Evolutionary conservation across 2,329 filamentous ascomycete genomes (phyloP).

Genomic region (Gremmenia infestans): DNA sequence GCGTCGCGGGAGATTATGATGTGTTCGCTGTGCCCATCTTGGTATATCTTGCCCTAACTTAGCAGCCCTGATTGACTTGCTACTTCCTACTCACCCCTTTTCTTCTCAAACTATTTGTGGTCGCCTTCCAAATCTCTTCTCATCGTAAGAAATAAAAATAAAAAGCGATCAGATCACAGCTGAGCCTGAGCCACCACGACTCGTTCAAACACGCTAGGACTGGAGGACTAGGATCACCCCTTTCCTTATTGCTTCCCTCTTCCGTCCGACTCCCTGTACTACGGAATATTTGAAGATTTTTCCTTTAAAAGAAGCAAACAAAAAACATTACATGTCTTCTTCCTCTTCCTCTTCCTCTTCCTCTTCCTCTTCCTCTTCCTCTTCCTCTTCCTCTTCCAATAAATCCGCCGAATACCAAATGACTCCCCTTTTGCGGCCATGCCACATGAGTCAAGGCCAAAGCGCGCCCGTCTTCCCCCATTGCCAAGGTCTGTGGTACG

Average conservation of each 20-base stretch:
- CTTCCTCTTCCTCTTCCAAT: neutral
- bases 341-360: neutral
- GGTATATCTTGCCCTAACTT: too few relatives aligned
- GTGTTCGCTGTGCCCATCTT: too few relatives aligned
- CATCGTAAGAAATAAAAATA: slow-evolving; percentile 8
- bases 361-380: neutral
- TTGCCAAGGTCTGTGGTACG: too few relatives aligned
- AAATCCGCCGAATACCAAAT: neutral
- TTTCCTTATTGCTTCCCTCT: neutral
- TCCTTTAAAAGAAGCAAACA: neutral
- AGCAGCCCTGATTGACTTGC: neutral
- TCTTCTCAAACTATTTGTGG: neutral
- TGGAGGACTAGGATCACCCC: slow-evolving; percentile 2
- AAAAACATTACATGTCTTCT: neutral
- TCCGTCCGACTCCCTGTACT: slow-evolving; percentile 1
- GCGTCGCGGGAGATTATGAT: neutral
- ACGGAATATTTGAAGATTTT: neutral
- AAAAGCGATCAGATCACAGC: slow-evolving; percentile 12
- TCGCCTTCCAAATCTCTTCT: neutral
- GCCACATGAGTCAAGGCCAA: too few relatives aligned
- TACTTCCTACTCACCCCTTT: neutral
- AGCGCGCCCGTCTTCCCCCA: too few relatives aligned
- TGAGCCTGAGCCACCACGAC: slow-evolving; percentile 1
- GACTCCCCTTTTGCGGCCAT: too few relatives aligned
- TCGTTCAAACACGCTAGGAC: slow-evolving; percentile 20